Evolutionary conservation across 1,284 basidiomycete genomes (phyloP).

Genomic region (Boletus sp.): DNA sequence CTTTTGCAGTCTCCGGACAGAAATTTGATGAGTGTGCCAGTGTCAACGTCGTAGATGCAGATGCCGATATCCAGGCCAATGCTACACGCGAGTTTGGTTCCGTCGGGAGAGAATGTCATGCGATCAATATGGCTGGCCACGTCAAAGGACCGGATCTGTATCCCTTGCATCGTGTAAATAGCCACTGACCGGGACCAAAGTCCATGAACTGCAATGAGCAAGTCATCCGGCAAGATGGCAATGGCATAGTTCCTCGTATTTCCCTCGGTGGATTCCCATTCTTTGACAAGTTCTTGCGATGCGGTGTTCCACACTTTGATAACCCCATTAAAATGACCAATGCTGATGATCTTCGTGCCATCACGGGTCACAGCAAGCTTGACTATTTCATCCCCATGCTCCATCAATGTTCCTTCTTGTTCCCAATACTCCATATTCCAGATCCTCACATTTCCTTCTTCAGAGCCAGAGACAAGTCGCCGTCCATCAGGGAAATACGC

Average conservation of each 20-base stretch:
- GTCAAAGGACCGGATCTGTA: background rate
- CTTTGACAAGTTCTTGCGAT: background rate
- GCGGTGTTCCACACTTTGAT: background rate
- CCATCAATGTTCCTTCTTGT: background rate
- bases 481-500: background rate
- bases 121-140: background rate
- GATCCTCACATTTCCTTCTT: background rate
- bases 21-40: background rate
- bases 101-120: background rate
- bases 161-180: background rate
- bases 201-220: background rate
- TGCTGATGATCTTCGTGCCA: background rate
- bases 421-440: background rate
- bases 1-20: no score
- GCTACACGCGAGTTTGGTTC: background rate
- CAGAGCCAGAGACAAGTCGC: no score
- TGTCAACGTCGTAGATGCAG: background rate
- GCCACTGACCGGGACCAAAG: background rate
- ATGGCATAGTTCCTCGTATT: no score
- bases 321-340: rapidly evolving
- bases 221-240: background rate
- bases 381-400: background rate
- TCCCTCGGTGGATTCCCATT: background rate
- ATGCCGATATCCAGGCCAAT: background rate
- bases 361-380: background rate